A percentile compares a stretch with the other conserved stretches of the same genome.
phyloP scores from a whole-genome alignment of 1,284 basidiomycete species.

The Rhodotorula sp. region DNA sequence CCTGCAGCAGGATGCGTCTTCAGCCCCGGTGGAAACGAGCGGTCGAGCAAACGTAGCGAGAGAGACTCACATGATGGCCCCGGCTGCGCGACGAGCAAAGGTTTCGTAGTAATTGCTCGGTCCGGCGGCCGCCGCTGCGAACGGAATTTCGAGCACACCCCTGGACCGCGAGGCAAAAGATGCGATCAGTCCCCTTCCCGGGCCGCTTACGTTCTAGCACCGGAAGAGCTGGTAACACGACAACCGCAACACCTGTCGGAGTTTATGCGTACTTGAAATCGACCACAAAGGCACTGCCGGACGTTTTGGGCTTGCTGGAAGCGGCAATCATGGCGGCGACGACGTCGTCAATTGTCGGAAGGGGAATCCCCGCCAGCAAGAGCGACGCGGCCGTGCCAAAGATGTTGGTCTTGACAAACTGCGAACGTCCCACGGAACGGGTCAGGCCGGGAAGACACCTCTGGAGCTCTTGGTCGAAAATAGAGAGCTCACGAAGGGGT shows the following conservation, averaged over 20 bases:
- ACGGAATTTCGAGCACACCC: slow-evolving; percentile 36
- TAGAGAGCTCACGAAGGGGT: slow-evolving; percentile 47
- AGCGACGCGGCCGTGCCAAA: slow-evolving; percentile 52
- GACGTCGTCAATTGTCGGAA: slow-evolving; percentile 34
- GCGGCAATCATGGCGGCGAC: slow-evolving; percentile 38
- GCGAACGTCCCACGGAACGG: too few relatives aligned
- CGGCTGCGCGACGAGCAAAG: slow-evolving; percentile 22
- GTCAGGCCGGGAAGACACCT: not conserved
- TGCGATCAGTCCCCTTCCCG: too few relatives aligned
- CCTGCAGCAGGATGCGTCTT: not conserved
- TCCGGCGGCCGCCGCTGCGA: slow-evolving; percentile 1
- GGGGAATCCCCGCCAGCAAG: slow-evolving; percentile 57
- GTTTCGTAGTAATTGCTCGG: slow-evolving; percentile 17
- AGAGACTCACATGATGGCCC: slow-evolving; percentile 25
- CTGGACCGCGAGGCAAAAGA: not conserved
- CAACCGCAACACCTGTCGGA: not conserved
- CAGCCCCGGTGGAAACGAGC: not conserved
- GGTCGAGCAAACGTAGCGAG: too few relatives aligned
- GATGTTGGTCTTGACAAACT: slow-evolving; percentile 51
- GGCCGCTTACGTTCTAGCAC: too few relatives aligned
- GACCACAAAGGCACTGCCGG: slow-evolving; percentile 28
- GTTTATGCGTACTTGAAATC: slow-evolving; percentile 22
- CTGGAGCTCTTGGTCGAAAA: not conserved
- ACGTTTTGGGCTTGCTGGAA: slow-evolving; percentile 3
- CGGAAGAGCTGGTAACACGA: too few relatives aligned